Percentiles rank a stretch among this genome's conserved stretches.
Conservation (phyloP, 331 rosid species). For the Telfairia occidentalis region DNA sequence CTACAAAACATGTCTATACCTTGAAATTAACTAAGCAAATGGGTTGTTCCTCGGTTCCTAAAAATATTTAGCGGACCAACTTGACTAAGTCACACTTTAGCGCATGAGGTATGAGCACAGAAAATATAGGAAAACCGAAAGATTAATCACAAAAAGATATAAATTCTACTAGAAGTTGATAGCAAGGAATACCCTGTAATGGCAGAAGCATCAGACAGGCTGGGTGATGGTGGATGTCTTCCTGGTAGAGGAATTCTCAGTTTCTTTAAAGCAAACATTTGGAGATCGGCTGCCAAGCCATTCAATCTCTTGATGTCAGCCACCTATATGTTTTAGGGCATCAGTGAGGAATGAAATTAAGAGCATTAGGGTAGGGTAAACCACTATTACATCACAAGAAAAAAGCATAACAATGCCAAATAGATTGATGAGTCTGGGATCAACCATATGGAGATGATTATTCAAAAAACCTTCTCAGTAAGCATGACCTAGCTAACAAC, state of each 20-base stretch:
- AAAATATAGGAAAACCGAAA: background rate
- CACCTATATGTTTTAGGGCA: constrained; percentile 37
- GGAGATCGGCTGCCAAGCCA: constrained; percentile 72
- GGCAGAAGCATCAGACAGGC: constrained; percentile 27
- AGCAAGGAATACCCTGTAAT: constrained; percentile 30
- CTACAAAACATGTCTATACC: background rate
- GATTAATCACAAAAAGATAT: background rate
- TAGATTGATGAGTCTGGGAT: background rate
- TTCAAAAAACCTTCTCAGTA: background rate
- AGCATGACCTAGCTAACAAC: background rate
- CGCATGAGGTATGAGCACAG: background rate
- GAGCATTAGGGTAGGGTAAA: background rate
- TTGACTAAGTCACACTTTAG: background rate
- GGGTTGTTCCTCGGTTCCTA: background rate
- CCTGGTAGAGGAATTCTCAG: constrained; percentile 79
- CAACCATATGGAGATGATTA: background rate
- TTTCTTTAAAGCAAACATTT: constrained; percentile 72
- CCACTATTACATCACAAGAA: constrained; percentile 10
- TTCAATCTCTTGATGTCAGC: constrained; percentile 75
- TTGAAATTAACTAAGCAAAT: background rate
- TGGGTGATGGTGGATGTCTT: constrained; percentile 63
- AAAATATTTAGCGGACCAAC: background rate
- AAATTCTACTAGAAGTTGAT: constrained; percentile 5
- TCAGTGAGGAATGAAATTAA: constrained; percentile 3
- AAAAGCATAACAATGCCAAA: background rate